Evolutionary conservation across 2,329 filamentous ascomycete species (phyloP), one percentile per base, ranked within the genome.

Genomic region (Botryosphaeria dothidea): DNA sequence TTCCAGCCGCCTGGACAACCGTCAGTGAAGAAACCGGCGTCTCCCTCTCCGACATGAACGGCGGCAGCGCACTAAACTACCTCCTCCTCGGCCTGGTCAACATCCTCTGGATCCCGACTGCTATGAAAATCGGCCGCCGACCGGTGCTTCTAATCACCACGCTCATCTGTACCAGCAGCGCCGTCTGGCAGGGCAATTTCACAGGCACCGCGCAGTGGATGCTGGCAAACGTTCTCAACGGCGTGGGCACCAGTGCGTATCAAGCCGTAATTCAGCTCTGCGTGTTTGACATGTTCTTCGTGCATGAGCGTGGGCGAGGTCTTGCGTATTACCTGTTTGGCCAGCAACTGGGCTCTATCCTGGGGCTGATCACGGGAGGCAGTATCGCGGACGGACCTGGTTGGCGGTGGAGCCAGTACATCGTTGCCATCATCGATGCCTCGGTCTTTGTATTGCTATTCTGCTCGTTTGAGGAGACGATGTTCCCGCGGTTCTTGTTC

Each of bases 11-110:
- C 49, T 80, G 78, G 78, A 79, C 77, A 0, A 74, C 75, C 11
- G 76, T 80, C n/a, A 75, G 76, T 8, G 67, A 73, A 1, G 76
- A 80, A 6, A 79, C 77, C 0, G 72, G 73, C 9, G 77, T 80
- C 19, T 73, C 70, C 1, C 63, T 80, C 25, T 73, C 70, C n/a
- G 75, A 80, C 64, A 77, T 80, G 75, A 79, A 79, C 64, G 77
- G 77, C 6, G 77, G 77, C 34, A 76, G 75, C 29, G 78, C 78
- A 1, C 67, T 80, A 7, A 79, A 79, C 60, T 80, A 80, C 58
- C 72, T 80, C 2, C 72, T 80, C 6, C 68, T 80, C 23, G 78
- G 77, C 4, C 77, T 80, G 49, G 73, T 78, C 67, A 80, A 80
- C 49, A 75, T 80, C 34, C 75, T 79, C 65, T 80, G 77, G 75